Conservation (phyloP, 805 yeast genomes). For the Pichia heedii region DNA sequence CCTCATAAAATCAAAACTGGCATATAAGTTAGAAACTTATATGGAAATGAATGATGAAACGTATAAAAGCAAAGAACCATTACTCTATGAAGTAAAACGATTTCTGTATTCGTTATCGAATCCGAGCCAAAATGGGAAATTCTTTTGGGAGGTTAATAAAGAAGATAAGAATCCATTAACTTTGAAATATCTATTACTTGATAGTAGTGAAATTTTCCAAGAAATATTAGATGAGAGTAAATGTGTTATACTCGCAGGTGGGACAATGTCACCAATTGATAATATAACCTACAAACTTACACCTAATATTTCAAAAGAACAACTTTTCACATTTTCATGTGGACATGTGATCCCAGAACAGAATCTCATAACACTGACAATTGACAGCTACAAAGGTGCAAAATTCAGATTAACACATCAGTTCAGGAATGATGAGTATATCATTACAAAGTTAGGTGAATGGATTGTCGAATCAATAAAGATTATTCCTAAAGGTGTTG, state of each 20-base stretch:
- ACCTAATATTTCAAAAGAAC: slow-evolving; percentile 38
- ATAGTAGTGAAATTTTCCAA: slow-evolving; percentile 64
- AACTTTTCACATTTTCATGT: slow-evolving; percentile 55
- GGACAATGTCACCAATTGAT: slow-evolving; percentile 86
- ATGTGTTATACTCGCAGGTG: slow-evolving; percentile 81
- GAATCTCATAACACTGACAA: slow-evolving; percentile 49
- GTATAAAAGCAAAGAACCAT: slow-evolving; percentile 31
- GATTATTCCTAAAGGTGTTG: slow-evolving; percentile 64
- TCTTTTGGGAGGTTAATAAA: slow-evolving; percentile 45
- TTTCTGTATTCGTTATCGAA: slow-evolving; percentile 60
- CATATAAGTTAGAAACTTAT: slow-evolving; percentile 74
- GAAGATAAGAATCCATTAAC: slow-evolving; percentile 23
- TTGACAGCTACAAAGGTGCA: slow-evolving; percentile 13
- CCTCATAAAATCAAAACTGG: slow-evolving; percentile 60
- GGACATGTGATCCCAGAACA: slow-evolving; percentile 74
- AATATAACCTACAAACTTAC: slow-evolving; percentile 62
- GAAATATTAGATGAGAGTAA: slow-evolving; percentile 55
- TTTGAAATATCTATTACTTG: slow-evolving; percentile 65
- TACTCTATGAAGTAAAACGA: slow-evolving; percentile 54
- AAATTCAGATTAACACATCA: slow-evolving; percentile 62
- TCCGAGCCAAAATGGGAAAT: slow-evolving; percentile 72
- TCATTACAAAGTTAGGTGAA: slow-evolving; percentile 45
- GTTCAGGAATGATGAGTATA: slow-evolving; percentile 37
- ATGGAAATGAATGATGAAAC: slow-evolving; percentile 27
- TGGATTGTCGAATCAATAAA: slow-evolving; percentile 34